A percentile compares a stretch with the other conserved stretches of the same genome.
Evolutionary conservation across 1,139 yeast species (phyloP).

Genomic region (Magnusiomyces clavatus): DNA sequence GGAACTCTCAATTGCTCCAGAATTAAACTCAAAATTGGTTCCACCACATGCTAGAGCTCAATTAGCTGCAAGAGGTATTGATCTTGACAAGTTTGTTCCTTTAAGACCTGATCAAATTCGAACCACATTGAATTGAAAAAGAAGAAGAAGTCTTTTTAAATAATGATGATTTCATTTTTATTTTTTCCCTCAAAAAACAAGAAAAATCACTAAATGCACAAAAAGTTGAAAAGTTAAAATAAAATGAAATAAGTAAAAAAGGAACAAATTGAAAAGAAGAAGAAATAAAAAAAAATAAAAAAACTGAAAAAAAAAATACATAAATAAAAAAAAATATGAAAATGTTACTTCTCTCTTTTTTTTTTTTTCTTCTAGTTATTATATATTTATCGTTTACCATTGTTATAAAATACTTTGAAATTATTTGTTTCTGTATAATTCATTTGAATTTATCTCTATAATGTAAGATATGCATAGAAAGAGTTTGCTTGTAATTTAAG

Average conservation of each 20-base stretch:
- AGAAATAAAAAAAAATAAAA: too few relatives aligned
- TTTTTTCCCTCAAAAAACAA: background rate
- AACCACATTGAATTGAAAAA: background rate
- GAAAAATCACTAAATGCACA: too few relatives aligned
- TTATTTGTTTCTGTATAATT: background rate
- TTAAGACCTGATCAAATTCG: constrained; percentile 29
- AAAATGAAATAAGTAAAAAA: too few relatives aligned
- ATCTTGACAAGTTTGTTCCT: constrained; percentile 33
- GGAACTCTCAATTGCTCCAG: constrained; percentile 37
- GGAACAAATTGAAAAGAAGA: too few relatives aligned
- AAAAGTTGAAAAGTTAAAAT: too few relatives aligned
- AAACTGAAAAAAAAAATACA: too few relatives aligned
- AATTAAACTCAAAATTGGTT: constrained; percentile 32
- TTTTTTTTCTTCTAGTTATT: constrained; percentile 16
- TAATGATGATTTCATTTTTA: background rate
- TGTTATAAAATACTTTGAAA: background rate
- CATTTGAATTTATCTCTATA: background rate
- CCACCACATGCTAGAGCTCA: constrained; percentile 35
- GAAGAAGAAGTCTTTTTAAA: background rate
- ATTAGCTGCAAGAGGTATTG: constrained; percentile 29
- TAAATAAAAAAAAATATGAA: too few relatives aligned
- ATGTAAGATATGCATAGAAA: background rate
- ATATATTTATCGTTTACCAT: background rate
- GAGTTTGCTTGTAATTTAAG: background rate
- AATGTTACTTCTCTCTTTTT: background rate